These are phyloP conservation scores for Salix udensis DNA, from an alignment of 345 rosid genomes.

Conservation along the genomic window DNA sequence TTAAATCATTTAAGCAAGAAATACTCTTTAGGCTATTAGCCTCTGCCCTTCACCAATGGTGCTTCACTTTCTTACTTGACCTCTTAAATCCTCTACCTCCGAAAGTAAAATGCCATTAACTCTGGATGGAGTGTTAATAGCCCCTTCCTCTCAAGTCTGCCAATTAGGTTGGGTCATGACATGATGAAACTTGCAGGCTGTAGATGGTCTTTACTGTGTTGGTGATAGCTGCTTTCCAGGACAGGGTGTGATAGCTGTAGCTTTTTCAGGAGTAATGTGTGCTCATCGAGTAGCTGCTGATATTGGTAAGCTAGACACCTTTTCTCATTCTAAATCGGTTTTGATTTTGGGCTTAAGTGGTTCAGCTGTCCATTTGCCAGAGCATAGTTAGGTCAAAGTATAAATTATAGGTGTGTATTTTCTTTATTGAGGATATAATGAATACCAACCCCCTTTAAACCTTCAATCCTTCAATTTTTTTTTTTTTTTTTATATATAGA, in stretches of 20 bases:
- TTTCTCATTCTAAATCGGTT: not conserved
- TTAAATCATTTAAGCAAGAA: not conserved
- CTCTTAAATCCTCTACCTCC: not conserved
- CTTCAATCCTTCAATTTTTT: not conserved
- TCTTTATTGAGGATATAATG: not conserved
- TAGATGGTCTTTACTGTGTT: conserved; percentile 80
- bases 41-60: not conserved
- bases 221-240: conserved; percentile 99
- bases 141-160: not conserved
- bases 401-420: not conserved
- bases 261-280: conserved; percentile 94
- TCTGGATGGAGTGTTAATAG: not conserved
- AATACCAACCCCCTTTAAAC: not conserved
- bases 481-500: not conserved
- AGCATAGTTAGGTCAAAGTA: conserved; percentile 2
- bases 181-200: conserved; percentile 46
- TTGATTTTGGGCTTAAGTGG: not conserved
- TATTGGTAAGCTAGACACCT: conserved; percentile 50
- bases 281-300: conserved; percentile 98
- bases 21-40: not conserved
- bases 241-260: conserved; percentile 95
- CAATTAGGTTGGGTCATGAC: not conserved
- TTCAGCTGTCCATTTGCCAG: conserved; percentile 1
- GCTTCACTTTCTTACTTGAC: not conserved
- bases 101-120: not conserved